Evolutionary conservation across 345 rosid species (phyloP).

Genomic region (Gossypium bickii): DNA sequence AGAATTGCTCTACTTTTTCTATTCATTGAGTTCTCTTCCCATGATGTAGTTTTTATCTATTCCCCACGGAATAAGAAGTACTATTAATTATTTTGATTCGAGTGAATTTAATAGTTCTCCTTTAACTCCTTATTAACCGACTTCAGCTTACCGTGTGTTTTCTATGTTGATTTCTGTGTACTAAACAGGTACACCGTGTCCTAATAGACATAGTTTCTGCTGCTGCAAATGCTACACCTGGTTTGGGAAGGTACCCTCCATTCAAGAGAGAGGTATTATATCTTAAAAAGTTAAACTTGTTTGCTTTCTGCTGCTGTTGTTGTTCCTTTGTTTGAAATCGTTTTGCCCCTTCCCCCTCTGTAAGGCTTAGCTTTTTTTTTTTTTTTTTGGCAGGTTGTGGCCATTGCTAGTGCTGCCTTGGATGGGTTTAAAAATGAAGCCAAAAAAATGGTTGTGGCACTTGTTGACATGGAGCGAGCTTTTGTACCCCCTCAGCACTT

Average conservation of each 20-base stretch:
- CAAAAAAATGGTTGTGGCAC: constrained; percentile 71
- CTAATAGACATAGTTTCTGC: constrained; percentile 72
- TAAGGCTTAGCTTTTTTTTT: neutral
- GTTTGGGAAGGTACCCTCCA: constrained; percentile 84
- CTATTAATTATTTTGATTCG: neutral
- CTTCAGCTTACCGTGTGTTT: neutral
- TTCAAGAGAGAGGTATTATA: constrained; percentile 77
- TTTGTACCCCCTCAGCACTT: constrained; percentile 88
- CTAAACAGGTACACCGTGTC: constrained; percentile 61
- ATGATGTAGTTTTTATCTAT: neutral
- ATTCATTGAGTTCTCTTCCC: neutral
- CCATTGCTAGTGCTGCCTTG: constrained; percentile 68
- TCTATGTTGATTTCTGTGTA: neutral
- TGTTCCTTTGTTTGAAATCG: neutral
- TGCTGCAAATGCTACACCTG: constrained; percentile 71
- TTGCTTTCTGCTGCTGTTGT: neutral
- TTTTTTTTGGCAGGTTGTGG: constrained; percentile 46
- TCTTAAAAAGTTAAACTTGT: neutral
- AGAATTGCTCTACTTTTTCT: constrained; percentile 7
- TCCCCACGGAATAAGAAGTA: neutral
- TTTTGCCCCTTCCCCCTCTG: neutral
- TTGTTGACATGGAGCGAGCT: constrained; percentile 83
- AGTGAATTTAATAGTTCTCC: neutral
- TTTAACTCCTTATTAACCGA: neutral
- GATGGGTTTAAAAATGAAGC: constrained; percentile 78